Base-by-base conservation (phyloP, 306 rosid species). In the Mimosa pudica region DNA sequence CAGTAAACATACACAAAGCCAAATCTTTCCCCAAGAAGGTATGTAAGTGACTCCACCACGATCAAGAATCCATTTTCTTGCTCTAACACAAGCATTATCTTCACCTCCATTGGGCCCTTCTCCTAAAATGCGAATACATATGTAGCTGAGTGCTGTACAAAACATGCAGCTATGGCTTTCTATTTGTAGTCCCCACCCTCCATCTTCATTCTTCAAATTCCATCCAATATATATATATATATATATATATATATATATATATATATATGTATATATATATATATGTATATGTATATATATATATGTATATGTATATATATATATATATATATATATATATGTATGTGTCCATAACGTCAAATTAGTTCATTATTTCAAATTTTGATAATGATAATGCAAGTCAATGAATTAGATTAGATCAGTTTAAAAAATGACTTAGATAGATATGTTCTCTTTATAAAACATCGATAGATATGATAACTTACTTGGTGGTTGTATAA, bases 161-260 rank as follows among this genome's bases (percentile, higher is more conserved):
- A 90, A 89, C 95, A 87, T 89, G 70, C 35, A 70, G 81, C 91
- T 90, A 6, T 84, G 89, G 2, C 92, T 88, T 61, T 85, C 88
- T 2, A 90, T 46, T 17, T 90, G 92, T 9, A 89, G 45, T 32
- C 92, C 92, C 92, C 92, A 89, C 1, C 92, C 89, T 16, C 92
- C 92, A 69, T 89, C 90, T 77, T 87, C 77, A 49, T 89, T 89
- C 90, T 87, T 33, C 35, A 24, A 46, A 46, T 36, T 38, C 41
- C 38, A 60, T 65, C 48, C 48, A 36, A 7, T 14, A 51, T 51
- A 51, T 48, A 48, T 48, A 48, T 11, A 49, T 13, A 12, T 49
- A 24, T 24, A 24, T 24, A 24, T 24, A 24, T 24, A 24, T 24
- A 24, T 24, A 24, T 24, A 24, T 24, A 24, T 24, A 24, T 24